Evolutionary conservation across 2,329 filamentous ascomycete species (phyloP).

Genomic region (Hysterium pulicare): DNA sequence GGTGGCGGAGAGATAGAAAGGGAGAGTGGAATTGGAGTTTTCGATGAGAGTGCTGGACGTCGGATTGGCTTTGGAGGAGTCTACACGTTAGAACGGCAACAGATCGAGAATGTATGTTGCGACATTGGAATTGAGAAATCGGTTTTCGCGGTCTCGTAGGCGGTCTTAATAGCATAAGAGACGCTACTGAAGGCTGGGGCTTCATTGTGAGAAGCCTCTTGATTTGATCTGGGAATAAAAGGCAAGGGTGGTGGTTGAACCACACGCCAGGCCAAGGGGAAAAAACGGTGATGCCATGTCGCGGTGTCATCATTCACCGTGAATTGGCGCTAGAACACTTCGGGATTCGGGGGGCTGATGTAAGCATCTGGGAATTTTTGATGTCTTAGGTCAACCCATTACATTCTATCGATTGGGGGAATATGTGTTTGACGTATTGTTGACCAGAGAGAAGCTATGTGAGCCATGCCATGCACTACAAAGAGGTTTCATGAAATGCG

Average conservation of each 20-base stretch:
- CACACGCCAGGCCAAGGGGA: not conserved
- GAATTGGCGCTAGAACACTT: conserved; percentile 14
- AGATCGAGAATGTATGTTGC: not conserved
- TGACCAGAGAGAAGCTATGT: conserved; percentile 51
- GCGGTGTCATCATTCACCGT: conserved; percentile 29
- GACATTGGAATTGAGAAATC: conserved; percentile 8
- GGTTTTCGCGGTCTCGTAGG: too few species aligned
- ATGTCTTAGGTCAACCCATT: too few species aligned
- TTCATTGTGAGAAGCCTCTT: conserved; percentile 15
- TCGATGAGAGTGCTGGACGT: not conserved
- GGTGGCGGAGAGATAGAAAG: conserved; percentile 4
- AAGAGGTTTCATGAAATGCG: too few species aligned
- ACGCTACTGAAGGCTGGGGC: conserved; percentile 16
- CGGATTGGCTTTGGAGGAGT: not conserved
- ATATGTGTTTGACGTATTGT: conserved; percentile 17
- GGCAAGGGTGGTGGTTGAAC: not conserved
- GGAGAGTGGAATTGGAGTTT: not conserved
- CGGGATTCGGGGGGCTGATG: conserved; percentile 5
- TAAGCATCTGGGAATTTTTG: too few species aligned
- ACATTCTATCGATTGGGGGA: too few species aligned
- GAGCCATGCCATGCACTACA: too few species aligned
- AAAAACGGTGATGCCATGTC: conserved; percentile 13
- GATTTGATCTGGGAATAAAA: not conserved
- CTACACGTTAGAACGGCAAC: not conserved
- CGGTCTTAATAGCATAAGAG: conserved; percentile 3